Percentiles rank a stretch among this genome's conserved stretches.
Evolutionary conservation across 2,329 filamentous ascomycete species (phyloP).

Genomic region (Dendryphion nanum): DNA sequence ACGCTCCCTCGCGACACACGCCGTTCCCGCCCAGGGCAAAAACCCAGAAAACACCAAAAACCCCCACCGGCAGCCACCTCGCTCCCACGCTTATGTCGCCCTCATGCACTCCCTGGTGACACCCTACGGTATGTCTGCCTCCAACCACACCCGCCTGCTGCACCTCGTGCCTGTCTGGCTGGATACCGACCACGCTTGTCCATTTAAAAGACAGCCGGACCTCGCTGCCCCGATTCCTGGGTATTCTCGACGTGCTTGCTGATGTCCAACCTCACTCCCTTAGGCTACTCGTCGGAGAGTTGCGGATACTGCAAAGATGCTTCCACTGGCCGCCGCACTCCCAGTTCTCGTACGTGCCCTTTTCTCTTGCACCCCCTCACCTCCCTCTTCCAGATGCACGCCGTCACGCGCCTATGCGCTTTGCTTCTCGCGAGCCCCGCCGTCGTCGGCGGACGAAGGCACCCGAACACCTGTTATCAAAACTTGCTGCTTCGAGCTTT

Average conservation of each 20-base stretch:
- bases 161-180: conserved; percentile 40
- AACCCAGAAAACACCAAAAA: background rate
- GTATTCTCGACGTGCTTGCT: conserved; percentile 15
- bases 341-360: conserved; percentile 48
- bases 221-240: conserved; percentile 9
- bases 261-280: conserved; percentile 16
- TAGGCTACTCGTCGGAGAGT: conserved; percentile 49
- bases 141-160: conserved; percentile 35
- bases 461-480: too few species aligned
- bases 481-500: background rate
- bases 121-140: conserved; percentile 41
- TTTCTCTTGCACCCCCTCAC: conserved; percentile 10
- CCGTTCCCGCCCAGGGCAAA: conserved; percentile 3
- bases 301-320: conserved; percentile 53
- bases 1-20: background rate
- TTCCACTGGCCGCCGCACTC: conserved; percentile 46
- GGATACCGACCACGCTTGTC: conserved; percentile 18
- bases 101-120: conserved; percentile 43
- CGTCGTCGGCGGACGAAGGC: background rate
- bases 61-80: conserved; percentile 1
- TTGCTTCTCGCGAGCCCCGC: conserved; percentile 1
- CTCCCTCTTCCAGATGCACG: conserved; percentile 8
- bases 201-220: conserved; percentile 8
- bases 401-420: conserved; percentile 20
- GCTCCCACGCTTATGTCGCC: conserved; percentile 42